Evolutionary conservation across 257 asterid species (phyloP).

Genomic region (Nicotiana paniculata): DNA sequence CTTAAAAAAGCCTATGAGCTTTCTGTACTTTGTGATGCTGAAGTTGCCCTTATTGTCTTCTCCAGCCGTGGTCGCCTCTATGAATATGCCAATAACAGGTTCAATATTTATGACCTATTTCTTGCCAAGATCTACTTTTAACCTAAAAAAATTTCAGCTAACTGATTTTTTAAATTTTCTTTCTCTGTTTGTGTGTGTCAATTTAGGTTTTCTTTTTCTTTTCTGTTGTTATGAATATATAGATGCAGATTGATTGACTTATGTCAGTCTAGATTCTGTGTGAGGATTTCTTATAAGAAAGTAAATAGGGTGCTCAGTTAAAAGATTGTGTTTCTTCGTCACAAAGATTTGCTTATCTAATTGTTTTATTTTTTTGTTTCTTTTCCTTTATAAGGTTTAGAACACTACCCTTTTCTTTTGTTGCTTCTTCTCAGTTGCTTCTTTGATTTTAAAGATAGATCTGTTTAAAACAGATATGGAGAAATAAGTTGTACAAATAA

Average conservation of each 20-base stretch:
- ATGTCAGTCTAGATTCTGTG: slow-evolving; percentile 11
- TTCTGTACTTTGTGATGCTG: slow-evolving; percentile 88
- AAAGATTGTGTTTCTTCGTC: slow-evolving; percentile 13
- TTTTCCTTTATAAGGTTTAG: slow-evolving; percentile 26
- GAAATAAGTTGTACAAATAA: slow-evolving; percentile 5
- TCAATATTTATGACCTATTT: not conserved
- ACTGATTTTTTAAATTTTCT: no score
- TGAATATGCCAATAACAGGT: slow-evolving; percentile 88
- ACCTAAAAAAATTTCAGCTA: not conserved
- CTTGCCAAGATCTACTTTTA: not conserved
- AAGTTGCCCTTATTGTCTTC: slow-evolving; percentile 83
- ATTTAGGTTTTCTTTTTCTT: not conserved
- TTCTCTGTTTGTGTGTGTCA: not conserved
- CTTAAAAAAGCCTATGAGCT: slow-evolving; percentile 88
- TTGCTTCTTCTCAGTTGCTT: slow-evolving; percentile 10
- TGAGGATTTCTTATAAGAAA: not conserved
- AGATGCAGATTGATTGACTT: not conserved
- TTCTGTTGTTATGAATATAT: not conserved
- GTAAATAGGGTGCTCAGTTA: slow-evolving; percentile 16
- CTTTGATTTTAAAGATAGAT: slow-evolving; percentile 31
- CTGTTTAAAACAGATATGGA: slow-evolving; percentile 24
- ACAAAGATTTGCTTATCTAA: slow-evolving; percentile 29
- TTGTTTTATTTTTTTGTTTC: slow-evolving; percentile 7
- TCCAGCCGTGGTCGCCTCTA: slow-evolving; percentile 83
- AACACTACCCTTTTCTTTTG: slow-evolving; percentile 9